Conservation (phyloP, 306 rosid genomes). For the Medicago ruthenica region DNA sequence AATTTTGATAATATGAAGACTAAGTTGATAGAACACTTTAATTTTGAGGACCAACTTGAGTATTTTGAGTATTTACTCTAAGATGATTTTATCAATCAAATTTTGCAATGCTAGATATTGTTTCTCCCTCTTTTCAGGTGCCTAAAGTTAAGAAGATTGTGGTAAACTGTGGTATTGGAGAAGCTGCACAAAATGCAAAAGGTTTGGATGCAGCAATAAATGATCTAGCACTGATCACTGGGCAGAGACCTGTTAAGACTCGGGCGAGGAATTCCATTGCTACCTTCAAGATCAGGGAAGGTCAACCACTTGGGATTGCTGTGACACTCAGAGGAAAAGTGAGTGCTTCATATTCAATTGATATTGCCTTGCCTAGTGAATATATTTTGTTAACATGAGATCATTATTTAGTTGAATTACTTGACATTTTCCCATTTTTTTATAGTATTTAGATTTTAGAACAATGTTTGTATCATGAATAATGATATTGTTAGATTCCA, state of each 20-base stretch:
- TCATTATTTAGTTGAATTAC: conserved; percentile 22
- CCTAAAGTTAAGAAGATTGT: conserved; percentile 91
- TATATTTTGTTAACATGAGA: conserved; percentile 17
- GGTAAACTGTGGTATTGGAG: conserved; percentile 97
- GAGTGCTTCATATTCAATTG: conserved; percentile 43
- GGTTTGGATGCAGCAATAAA: conserved; percentile 92
- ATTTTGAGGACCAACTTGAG: too few relatives aligned
- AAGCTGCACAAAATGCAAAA: conserved; percentile 94
- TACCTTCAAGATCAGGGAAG: conserved; percentile 97
- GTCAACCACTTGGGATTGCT: conserved; percentile 97
- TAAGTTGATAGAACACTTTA: too few relatives aligned
- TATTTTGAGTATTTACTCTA: too few relatives aligned
- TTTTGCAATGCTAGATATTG: conserved; percentile 39
- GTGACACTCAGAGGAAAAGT: conserved; percentile 92
- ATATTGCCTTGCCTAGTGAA: conserved; percentile 15
- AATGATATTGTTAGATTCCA: conserved; percentile 1
- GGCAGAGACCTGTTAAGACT: conserved; percentile 93
- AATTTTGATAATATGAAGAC: too few relatives aligned
- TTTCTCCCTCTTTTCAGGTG: conserved; percentile 58
- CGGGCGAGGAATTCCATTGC: conserved; percentile 85
- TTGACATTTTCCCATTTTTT: conserved; percentile 7
- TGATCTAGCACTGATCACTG: conserved; percentile 84
- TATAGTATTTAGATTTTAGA: conserved; percentile 27
- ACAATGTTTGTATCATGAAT: conserved; percentile 6
- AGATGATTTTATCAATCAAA: conserved; percentile 33